Base-by-base conservation (phyloP, 495 filamentous ascomycete genomes). In the Parachaetomium inaequale region DNA sequence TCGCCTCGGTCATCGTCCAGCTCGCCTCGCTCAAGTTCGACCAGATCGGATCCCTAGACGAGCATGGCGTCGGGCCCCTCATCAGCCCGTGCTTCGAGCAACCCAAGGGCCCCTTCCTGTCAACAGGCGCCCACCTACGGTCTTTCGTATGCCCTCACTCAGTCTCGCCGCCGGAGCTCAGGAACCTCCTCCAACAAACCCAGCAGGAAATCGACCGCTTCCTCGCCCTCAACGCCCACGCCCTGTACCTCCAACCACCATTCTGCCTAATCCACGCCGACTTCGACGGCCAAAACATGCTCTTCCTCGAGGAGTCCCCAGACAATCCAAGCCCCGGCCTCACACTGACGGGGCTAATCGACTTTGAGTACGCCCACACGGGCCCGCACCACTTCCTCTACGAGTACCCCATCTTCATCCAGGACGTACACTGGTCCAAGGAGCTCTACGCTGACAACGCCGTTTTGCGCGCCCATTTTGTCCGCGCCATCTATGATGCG, bases 381-480 rank as follows among this genome's bases (percentile, higher is more conserved):
- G 55, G 42, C 2, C 42, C 55, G 10, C 55, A 47, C n/a, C 7
- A 58, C 40, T 58, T 47, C 29, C 28, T 58, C 6, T 58, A 58
- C 28, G 55, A 58, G n/a, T 47, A 58, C 42, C 55, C 55, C 17
- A 47, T 58, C 26, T 47, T 34, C 26, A 46, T 58, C 40, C 55
- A 58, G 28, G 55, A 58, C 17, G 55, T 58, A 17, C 36, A 42
- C 8, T 58, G 42, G 40, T 47, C 42, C 17, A 34, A 32, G n/a
- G 42, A 58, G 14, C 17, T 32, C 0, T 58, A 58, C 40, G 42
- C 38, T 17, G 55, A 47, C 11, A 58, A 47, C 28, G 40, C 40
- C 29, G 42, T 57, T 12, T 19, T 58, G 4, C 28, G 40, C 17
- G 29, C 40, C 11, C 26, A 58, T 47, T 58, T 58, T 26, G 55